Percentiles rank a stretch among this genome's conserved stretches.
These are phyloP conservation scores for Petasospora rhodanensis DNA, from an alignment of 1,139 yeast genomes.

Conservation along the genomic window DNA sequence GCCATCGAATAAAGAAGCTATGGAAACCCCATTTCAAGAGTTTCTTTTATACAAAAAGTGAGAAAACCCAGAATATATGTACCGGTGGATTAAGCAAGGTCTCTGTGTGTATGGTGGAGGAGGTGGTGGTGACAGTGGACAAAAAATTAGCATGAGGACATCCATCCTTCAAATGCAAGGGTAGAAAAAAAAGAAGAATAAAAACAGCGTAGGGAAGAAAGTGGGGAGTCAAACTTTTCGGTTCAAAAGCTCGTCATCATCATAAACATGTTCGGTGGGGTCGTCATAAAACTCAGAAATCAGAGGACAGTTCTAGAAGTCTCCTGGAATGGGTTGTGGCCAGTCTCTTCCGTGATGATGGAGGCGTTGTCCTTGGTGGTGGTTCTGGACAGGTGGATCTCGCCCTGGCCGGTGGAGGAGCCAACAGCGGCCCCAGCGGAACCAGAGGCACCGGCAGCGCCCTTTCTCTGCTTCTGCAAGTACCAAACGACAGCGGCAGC, in stretches of 20 bases:
- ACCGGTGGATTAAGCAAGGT: too few relatives aligned
- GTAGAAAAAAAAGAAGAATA: too few relatives aligned
- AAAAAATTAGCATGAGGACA: too few relatives aligned
- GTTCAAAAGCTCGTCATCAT: background rate
- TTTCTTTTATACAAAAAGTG: too few relatives aligned
- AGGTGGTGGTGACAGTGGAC: too few relatives aligned
- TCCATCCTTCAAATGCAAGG: too few relatives aligned
- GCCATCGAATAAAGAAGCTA: too few relatives aligned
- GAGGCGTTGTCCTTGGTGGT: constrained; percentile 13
- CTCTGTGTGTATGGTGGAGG: too few relatives aligned
- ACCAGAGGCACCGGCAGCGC: background rate
- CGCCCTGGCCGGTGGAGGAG: constrained; percentile 8
- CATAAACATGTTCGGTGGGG: too few relatives aligned
- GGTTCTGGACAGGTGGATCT: constrained; percentile 15
- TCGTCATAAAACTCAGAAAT: background rate
- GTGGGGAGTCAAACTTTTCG: background rate
- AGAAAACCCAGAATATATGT: too few relatives aligned
- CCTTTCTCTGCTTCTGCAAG: constrained; percentile 19
- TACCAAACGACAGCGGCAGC: constrained; percentile 20
- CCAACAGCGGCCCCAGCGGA: constrained; percentile 2
- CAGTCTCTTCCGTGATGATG: constrained; percentile 14
- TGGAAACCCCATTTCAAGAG: too few relatives aligned
- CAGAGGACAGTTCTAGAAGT: constrained; percentile 16
- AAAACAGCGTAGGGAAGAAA: background rate
- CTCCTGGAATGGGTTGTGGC: constrained; percentile 16